phyloP scores from a whole-genome alignment of 1,284 basidiomycete species.

The Leccinum subrobustum region DNA sequence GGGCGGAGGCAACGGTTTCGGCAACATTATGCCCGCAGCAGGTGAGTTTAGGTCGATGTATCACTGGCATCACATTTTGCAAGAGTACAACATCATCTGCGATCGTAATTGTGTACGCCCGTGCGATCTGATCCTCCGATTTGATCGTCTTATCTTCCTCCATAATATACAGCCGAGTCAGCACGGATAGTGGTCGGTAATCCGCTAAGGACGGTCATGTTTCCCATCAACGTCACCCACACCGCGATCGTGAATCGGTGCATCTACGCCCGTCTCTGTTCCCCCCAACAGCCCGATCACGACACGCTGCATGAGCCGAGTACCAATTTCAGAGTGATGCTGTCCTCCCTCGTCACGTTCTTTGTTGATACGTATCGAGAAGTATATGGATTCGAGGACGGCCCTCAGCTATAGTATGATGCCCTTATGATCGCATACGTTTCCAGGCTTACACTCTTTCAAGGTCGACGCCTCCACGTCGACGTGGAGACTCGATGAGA shows the following conservation, averaged over 20 bases:
- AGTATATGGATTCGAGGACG: slow-evolving; percentile 70
- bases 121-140: not conserved
- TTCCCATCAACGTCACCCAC: slow-evolving; percentile 85
- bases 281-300: slow-evolving; percentile 33
- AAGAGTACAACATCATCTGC: slow-evolving; percentile 80
- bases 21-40: slow-evolving; percentile 74
- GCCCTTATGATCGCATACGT: slow-evolving; percentile 77
- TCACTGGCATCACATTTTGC: slow-evolving; percentile 5
- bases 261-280: slow-evolving; percentile 53
- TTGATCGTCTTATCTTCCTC: not conserved
- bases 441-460: slow-evolving; percentile 62
- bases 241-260: slow-evolving; percentile 66
- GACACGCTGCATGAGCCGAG: slow-evolving; percentile 27
- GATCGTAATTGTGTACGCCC: slow-evolving; percentile 55
- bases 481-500: slow-evolving; percentile 71
- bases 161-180: slow-evolving; percentile 58
- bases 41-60: slow-evolving; percentile 37
- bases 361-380: slow-evolving; percentile 69
- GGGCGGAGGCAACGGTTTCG: slow-evolving; percentile 85
- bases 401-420: slow-evolving; percentile 77
- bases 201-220: slow-evolving; percentile 60
- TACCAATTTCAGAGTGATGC: slow-evolving; percentile 64
- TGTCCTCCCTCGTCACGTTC: slow-evolving; percentile 71
- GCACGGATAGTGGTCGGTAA: slow-evolving; percentile 74
- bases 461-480: slow-evolving; percentile 59